Conservation (phyloP, 306 rosid genomes). For the Vigna trinervia region DNA sequence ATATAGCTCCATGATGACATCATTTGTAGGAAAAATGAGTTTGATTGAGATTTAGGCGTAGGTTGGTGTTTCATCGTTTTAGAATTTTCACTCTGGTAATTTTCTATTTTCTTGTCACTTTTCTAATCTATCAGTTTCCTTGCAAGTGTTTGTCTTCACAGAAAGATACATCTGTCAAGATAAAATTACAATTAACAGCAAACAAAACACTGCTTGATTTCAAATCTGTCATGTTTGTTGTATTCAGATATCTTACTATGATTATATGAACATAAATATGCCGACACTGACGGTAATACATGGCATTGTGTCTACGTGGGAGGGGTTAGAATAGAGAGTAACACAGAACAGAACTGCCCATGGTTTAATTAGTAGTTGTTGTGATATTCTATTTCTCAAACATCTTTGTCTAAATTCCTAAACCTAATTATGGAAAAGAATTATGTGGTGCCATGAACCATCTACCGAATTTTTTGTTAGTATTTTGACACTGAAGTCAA, state of each 20-base stretch:
- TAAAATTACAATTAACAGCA: too few species aligned
- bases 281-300: neutral
- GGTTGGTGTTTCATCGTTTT: constrained; percentile 4
- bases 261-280: neutral
- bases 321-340: neutral
- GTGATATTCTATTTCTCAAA: constrained; percentile 28
- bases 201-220: neutral
- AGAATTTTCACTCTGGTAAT: constrained; percentile 4
- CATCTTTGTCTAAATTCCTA: constrained; percentile 18
- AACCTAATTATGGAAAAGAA: constrained; percentile 21
- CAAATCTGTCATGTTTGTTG: neutral
- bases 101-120: neutral
- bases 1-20: constrained; percentile 47
- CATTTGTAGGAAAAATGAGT: constrained; percentile 35
- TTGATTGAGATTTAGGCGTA: constrained; percentile 18
- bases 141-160: too few species aligned
- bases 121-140: neutral
- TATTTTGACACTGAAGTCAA: neutral
- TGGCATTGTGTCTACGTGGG: neutral
- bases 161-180: too few species aligned
- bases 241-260: neutral
- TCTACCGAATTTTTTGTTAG: neutral
- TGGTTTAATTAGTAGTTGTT: constrained; percentile 19
- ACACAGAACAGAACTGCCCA: constrained; percentile 7
- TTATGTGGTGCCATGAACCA: neutral